phyloP scores from a whole-genome alignment of 2,329 filamentous ascomycete species.

The Clonostachys chloroleuca region DNA sequence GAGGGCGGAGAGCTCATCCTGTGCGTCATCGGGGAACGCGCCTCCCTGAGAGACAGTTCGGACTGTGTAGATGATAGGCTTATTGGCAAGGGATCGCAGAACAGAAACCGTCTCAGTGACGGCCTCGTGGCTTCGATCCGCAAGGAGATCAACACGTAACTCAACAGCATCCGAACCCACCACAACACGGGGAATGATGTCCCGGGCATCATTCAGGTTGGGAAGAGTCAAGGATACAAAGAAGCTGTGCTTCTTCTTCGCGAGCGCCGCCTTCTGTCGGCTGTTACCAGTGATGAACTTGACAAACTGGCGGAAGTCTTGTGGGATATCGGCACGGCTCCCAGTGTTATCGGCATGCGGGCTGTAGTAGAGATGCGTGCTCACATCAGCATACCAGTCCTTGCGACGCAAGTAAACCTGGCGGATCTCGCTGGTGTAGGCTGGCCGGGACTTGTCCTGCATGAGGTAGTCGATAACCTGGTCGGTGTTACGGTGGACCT shows the following conservation, averaged over 20 bases:
- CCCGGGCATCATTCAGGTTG: constrained; percentile 58
- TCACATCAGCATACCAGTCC: constrained; percentile 87
- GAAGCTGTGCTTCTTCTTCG: constrained; percentile 68
- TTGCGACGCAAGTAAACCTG: constrained; percentile 86
- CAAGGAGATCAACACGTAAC: constrained; percentile 84
- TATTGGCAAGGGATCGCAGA: constrained; percentile 64
- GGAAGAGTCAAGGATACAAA: constrained; percentile 90
- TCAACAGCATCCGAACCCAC: constrained; percentile 92
- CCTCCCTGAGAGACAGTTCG: constrained; percentile 84
- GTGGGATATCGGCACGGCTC: constrained; percentile 14
- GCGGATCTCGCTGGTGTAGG: constrained; percentile 89
- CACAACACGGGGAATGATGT: constrained; percentile 66
- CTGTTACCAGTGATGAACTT: constrained; percentile 28
- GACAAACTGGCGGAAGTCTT: constrained; percentile 30
- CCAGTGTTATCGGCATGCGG: constrained; percentile 43
- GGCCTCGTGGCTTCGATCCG: constrained; percentile 72
- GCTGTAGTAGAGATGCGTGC: constrained; percentile 90
- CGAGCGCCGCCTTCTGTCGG: constrained; percentile 39
- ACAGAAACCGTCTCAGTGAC: constrained; percentile 78
- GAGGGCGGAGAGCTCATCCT: constrained; percentile 66
- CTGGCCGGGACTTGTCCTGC: constrained; percentile 84
- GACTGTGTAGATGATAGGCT: constrained; percentile 90
- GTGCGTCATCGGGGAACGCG: constrained; percentile 73
- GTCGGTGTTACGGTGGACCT: constrained; percentile 83
- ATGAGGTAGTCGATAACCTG: constrained; percentile 86